Evolutionary conservation across 441 rosid species (phyloP), one percentile per base, ranked within the genome.

Genomic region (Erodium trifolium): DNA sequence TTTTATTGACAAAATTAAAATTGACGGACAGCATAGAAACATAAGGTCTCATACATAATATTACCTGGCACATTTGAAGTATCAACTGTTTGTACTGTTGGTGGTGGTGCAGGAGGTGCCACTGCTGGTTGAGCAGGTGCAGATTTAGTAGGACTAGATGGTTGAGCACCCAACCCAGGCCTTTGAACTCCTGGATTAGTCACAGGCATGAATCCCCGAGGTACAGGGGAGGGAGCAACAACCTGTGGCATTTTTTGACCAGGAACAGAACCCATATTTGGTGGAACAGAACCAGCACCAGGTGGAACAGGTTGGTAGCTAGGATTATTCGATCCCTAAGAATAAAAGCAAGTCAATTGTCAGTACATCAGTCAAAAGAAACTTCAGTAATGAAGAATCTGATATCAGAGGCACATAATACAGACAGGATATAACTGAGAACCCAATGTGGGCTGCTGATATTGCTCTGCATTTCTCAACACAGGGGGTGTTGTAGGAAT

Each of bases 11-110:
- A 57, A 63, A 69, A 23, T 23, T 31, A 2, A 31, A 31, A 63
- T 23, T 12, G n/a, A 45, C 14, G 2, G 51, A 3, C 51, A 45
- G 3, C 51, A 31, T 63, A 23, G 12, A 65, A 34, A 59, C 27
- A 9, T 60, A n/a, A 14, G 13, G n/a, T 45, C 51, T 19, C 1
- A 19, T 35, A 14, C 9, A 51, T n/a, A 55, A 18, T 74, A 70
- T 76, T 86, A 96, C 99, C 97, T 68, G 97, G 96, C 34, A 93
- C 97, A 65, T 78, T 93, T 73, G 93, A 86, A 59, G 92, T 91
- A 79, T 96, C 89, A 65, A 80, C 99, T 7, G 94, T 91, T 81
- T 91, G 97, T 68, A 89, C 86, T 4, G 99, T 96, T 63, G 98
- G 88, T 73, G 91, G 98, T 31, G 90, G 89, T 77, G 92, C 88